Conservation (phyloP, 352 stramenopile genomes). For the Globisporangium radiosum region DNA sequence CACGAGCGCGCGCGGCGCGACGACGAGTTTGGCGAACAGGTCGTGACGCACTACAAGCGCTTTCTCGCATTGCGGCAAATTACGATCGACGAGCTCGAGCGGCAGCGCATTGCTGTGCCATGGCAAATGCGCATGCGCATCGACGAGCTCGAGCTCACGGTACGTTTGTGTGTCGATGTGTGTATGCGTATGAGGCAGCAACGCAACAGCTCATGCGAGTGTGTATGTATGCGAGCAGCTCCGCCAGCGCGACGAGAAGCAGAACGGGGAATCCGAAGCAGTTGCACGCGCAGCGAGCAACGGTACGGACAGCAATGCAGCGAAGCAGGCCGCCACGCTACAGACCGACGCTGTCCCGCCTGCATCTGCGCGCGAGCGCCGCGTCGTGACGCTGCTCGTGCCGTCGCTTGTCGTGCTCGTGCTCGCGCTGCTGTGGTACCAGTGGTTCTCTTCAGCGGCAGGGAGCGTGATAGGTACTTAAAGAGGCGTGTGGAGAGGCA, state of each 20-base stretch:
- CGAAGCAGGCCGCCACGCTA: constrained; percentile 3
- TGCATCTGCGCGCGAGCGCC: constrained; percentile 15
- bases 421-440: constrained; percentile 39
- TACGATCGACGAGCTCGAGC: constrained; percentile 41
- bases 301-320: background rate
- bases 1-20: constrained; percentile 51
- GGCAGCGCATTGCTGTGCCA: constrained; percentile 32
- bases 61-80: constrained; percentile 47
- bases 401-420: constrained; percentile 42
- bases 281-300: background rate
- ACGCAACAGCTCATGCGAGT: background rate
- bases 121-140: constrained; percentile 74
- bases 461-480: background rate
- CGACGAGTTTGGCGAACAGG: constrained; percentile 54
- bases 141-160: constrained; percentile 77
- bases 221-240: constrained; percentile 16
- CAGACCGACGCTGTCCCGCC: constrained; percentile 3
- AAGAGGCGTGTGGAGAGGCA: background rate
- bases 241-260: constrained; percentile 38
- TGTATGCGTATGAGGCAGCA: background rate
- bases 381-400: constrained; percentile 36
- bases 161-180: constrained; percentile 15
- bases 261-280: constrained; percentile 4
- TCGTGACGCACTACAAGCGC: constrained; percentile 46
- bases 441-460: constrained; percentile 20